Base-by-base conservation (phyloP, 495 filamentous ascomycete genomes). In the Neurospora cerealis region DNA sequence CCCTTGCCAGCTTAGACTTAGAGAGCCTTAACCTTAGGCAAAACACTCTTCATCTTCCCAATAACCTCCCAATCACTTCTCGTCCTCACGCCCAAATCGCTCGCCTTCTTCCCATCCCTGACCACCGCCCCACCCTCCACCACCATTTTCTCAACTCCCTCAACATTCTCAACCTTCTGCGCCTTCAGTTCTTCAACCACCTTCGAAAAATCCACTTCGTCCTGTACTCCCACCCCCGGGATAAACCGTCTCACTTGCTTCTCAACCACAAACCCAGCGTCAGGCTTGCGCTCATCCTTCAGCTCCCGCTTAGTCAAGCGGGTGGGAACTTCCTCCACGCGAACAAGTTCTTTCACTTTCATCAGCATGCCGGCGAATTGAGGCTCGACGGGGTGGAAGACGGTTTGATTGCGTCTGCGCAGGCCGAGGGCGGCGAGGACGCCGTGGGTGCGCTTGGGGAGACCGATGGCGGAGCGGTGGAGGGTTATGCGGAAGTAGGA, bases 401-500 rank as follows among this genome's bases (percentile, higher is more conserved):
- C 96, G 73, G 92, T 95, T 74, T 87, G 88, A 87, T 92, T 91
- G 76, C 96, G 92, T 80, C 93, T 93, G 73, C 91, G 92, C 46
- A 99, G 88, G 36, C 96, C 96, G 40, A 99, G 91, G 9, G 96
- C 92, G 77, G 90, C 88, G 70, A 99, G 92, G 70, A 97, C 93
- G 77, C 92, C 94, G 83, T 88, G 88, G 74, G 91, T 92, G 78
- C 92, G 90, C 77, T 89, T 83, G 11, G 96, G 94, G 70, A 99
- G 90, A 78, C 96, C 96, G 84, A 99, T 99, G 74, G 91, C 91
- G 74, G 91, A 94, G 78, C 96, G 95, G 80, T 96, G 86, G 76
- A 98, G 93, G 76, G 95, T 98, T 80, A 99, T 93, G 78, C 93
- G 92, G 88, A 98, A 99, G 88, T 88, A 98, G 73, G 92, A 88